Percentiles rank a stretch among this genome's conserved stretches.
phyloP scores from a whole-genome alignment of 192 early-diverging fungal species.

The Jimgerdemannia lactiflua region DNA sequence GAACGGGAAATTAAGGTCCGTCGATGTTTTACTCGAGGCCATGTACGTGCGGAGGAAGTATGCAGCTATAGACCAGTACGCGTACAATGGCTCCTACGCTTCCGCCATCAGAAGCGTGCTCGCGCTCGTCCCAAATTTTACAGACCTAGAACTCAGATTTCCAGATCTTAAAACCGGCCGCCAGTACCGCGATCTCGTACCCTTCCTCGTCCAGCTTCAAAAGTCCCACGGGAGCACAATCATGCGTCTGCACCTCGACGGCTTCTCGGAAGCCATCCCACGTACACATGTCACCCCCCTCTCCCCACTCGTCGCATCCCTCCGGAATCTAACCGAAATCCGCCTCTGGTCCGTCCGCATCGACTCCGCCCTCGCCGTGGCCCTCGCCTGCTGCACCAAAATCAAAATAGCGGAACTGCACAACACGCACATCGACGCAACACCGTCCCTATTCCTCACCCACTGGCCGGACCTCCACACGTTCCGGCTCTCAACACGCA shows the following conservation, averaged over 20 bases:
- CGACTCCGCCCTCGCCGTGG: background rate
- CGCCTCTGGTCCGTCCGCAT: background rate
- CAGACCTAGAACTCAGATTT: background rate
- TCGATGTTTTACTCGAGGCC: background rate
- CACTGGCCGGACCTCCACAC: background rate
- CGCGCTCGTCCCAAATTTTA: background rate
- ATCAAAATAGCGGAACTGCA: background rate
- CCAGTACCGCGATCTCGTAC: background rate
- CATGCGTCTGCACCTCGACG: background rate
- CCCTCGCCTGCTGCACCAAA: background rate
- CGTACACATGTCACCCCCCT: background rate
- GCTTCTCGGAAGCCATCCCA: background rate
- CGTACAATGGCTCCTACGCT: background rate
- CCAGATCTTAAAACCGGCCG: background rate
- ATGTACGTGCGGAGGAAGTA: background rate
- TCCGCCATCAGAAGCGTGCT: background rate
- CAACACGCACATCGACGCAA: background rate
- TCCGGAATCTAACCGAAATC: background rate
- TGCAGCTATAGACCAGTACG: background rate
- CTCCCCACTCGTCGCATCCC: background rate
- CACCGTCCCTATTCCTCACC: background rate
- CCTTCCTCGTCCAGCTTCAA: background rate
- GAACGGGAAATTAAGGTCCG: background rate
- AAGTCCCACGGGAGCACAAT: background rate
- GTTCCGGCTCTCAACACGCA: background rate